Conservation (phyloP, 2,329 filamentous ascomycete genomes). For the Lecanosticta acicola region DNA sequence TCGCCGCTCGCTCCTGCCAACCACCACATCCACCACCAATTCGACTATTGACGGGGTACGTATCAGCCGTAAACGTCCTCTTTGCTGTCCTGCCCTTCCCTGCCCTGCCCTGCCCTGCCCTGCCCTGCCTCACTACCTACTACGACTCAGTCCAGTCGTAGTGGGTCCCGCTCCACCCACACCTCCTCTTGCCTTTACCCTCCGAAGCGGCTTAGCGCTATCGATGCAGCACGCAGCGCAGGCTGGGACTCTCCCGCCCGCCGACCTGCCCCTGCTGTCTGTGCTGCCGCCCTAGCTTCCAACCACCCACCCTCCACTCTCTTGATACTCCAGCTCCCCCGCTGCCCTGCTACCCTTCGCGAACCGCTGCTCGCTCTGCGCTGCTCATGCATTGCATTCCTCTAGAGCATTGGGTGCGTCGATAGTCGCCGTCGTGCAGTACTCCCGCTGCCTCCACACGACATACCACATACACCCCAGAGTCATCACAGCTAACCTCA, state of each 20-base stretch:
- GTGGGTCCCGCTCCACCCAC: slow-evolving; percentile 12
- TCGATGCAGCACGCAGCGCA: slow-evolving; percentile 9
- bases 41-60: neutral
- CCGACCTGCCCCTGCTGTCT: slow-evolving; percentile 13
- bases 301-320: slow-evolving; percentile 27
- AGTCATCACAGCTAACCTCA: slow-evolving; percentile 16
- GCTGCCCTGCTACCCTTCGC: slow-evolving; percentile 27
- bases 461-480: slow-evolving; percentile 10
- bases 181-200: slow-evolving; percentile 16
- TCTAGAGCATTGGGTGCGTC: slow-evolving; percentile 33
- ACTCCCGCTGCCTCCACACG: slow-evolving; percentile 19
- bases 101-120: no score
- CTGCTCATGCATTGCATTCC: slow-evolving; percentile 33
- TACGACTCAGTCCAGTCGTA: no score
- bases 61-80: neutral
- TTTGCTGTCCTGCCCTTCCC: slow-evolving; percentile 2
- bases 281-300: slow-evolving; percentile 14
- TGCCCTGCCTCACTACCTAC: no score
- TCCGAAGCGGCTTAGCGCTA: slow-evolving; percentile 16
- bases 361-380: slow-evolving; percentile 23
- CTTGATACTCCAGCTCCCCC: slow-evolving; percentile 26
- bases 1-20: no score
- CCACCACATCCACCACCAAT: no score
- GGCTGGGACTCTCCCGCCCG: slow-evolving; percentile 5
- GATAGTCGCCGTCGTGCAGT: slow-evolving; percentile 31